Evolutionary conservation across 495 filamentous ascomycete species (phyloP).

Genomic region (Aspergillus kassunensis): DNA sequence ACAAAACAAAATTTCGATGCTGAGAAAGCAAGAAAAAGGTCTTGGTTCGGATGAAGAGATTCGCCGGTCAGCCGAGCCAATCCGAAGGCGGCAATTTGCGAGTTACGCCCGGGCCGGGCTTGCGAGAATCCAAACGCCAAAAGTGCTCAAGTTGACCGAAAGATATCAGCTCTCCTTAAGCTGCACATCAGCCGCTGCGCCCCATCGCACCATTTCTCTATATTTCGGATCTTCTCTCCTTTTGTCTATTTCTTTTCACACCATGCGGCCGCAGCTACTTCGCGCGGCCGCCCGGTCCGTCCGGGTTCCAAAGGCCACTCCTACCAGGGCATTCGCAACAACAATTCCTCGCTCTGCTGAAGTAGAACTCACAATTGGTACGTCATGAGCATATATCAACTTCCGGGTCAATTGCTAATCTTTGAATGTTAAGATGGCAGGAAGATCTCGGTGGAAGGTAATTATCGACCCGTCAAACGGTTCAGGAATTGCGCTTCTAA

Average conservation of each 20-base stretch:
- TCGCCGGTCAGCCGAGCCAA: conserved; percentile 37
- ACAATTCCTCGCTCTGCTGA: conserved; percentile 71
- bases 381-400: conserved; percentile 30
- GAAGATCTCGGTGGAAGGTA: conserved; percentile 94
- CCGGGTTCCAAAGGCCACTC: conserved; percentile 57
- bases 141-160: conserved; percentile 34
- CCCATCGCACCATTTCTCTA: conserved; percentile 9
- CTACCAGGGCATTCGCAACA: conserved; percentile 69
- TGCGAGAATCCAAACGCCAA: conserved; percentile 31
- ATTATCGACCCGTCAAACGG: conserved; percentile 9
- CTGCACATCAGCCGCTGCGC: conserved; percentile 9
- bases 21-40: conserved; percentile 15
- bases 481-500: conserved; percentile 26
- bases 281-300: conserved; percentile 80
- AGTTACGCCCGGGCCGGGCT: conserved; percentile 25
- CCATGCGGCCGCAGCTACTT: conserved; percentile 83
- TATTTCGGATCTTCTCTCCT: conserved; percentile 18
- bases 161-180: conserved; percentile 23
- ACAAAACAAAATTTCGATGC: conserved; percentile 27
- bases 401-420: conserved; percentile 9
- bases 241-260: conserved; percentile 39
- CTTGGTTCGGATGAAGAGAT: conserved; percentile 23
- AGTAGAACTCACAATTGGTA: conserved; percentile 93
- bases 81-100: conserved; percentile 34
- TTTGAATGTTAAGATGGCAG: conserved; percentile 69